Evolutionary conservation across 1,139 yeast genomes (phyloP).

Genomic region (Pichia sp.): DNA sequence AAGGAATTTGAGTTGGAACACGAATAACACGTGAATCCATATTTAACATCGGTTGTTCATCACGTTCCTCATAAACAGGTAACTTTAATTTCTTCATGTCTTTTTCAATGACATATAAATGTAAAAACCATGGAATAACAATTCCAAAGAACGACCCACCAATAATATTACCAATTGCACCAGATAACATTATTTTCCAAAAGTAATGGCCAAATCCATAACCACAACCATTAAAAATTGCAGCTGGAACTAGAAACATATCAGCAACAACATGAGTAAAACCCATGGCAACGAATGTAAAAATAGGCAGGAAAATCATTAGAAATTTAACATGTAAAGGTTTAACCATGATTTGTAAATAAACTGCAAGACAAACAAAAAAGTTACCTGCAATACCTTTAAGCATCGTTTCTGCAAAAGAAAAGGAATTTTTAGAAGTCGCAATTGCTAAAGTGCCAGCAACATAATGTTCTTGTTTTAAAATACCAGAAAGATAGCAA

Average conservation of each 20-base stretch:
- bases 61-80: constrained; percentile 63
- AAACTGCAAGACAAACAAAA: constrained; percentile 67
- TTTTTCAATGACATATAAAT: constrained; percentile 60
- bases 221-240: constrained; percentile 59
- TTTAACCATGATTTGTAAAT: constrained; percentile 68
- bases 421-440: constrained; percentile 38
- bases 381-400: constrained; percentile 73
- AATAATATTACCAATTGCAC: constrained; percentile 60
- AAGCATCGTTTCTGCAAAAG: constrained; percentile 53
- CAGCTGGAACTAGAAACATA: constrained; percentile 61
- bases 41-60: constrained; percentile 73
- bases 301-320: constrained; percentile 60
- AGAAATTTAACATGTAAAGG: constrained; percentile 73
- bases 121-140: constrained; percentile 62
- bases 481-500: constrained; percentile 48
- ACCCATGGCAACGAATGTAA: constrained; percentile 68
- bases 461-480: constrained; percentile 35
- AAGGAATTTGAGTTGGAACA: constrained; percentile 18
- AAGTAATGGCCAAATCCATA: constrained; percentile 56
- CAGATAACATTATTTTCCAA: constrained; percentile 69
- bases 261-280: constrained; percentile 80
- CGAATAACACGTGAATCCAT: constrained; percentile 73
- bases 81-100: constrained; percentile 55
- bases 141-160: constrained; percentile 65
- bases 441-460: constrained; percentile 44